Base-by-base conservation (phyloP, 2,329 filamentous ascomycete genomes). In the Zalaria obscura region DNA sequence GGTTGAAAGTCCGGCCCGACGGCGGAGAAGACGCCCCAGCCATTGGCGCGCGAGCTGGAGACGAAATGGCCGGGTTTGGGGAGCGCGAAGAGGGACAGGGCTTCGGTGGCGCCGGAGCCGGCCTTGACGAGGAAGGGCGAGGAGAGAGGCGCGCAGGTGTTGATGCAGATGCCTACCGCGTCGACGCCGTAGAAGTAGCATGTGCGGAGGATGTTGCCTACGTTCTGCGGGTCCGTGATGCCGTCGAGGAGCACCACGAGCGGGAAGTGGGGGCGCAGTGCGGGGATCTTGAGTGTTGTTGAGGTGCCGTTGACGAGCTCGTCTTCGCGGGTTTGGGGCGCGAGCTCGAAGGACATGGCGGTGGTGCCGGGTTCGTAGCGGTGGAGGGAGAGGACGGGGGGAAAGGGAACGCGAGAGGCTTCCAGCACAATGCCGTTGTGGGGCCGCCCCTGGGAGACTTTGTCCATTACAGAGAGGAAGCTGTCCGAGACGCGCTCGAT, bases 391-490 rank as follows among this genome's bases (percentile, higher is more conserved):
- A 51, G 36, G 1, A 56, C 48, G 25, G 59, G 57, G 18, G 53
- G 55, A 11, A 80, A 76, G 0, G 87, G 86, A 1, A 96, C 62
- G 1, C 83, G 83, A 0, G 87, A 94, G 9, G 83, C 78, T 62
- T 98, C 91, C 3, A 98, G 72, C 10, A 96, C 70, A 51, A 81
- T 80, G 37, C 89, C 88, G 55, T 96, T 95, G 62, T 98, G 89
- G 29, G 89, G 86, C 34, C 91, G 74, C 1, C 80, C 79, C 42
- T 70, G 73, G 49, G 83, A 83, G 75, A 93, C 84, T 61, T 84
- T 88, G 60, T 93, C 80, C 64, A 98, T 72, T 34, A 38, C 65
- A 1, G 72, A 73, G 45, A 84, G 64, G 55, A 79, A 79, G 1
- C 70, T 66, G 18, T 67, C 65, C 35, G 75, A 75, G 25, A 89